Evolutionary conservation across 1,284 basidiomycete species (phyloP), one percentile per base, ranked within the genome.

Genomic region (Ustilago shanxiensis): DNA sequence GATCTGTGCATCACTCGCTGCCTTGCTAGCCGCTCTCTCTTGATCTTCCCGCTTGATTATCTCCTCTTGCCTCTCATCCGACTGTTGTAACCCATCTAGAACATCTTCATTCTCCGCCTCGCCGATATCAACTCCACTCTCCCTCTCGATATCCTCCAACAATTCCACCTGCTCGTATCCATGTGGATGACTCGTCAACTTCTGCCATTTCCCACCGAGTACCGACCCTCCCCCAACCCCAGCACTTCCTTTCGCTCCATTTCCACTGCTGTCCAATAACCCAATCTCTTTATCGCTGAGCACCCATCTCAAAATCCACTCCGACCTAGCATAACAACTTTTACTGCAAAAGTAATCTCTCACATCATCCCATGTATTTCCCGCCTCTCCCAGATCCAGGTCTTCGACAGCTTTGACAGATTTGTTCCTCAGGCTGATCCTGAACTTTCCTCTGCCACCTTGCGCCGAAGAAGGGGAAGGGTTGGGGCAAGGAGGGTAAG

Each of bases 101-200:
- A 14, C 41, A 41, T 58, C 56, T 6, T 16, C 31, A 16, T 39
- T 31, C 10, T 26, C 60, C 6, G 13, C 47, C 1, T 33, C 24
- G 2, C 4, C 70, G 18, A 66, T 63, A 10, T 47, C 22, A 16
- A 60, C 31, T 28, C 64, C 70, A 35, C 26, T 29, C 45, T 64
- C 60, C 7, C 52, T 33, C 31, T 77, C 71, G 1, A 77, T 60
- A 44, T 77, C 75, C 37, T 77, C 75, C 53, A 77, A 54, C 50
- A 77, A 41, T 61, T 77, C 75, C 14, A 77, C 20, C 11, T 61
- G n/a, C 28, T 66, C 60, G 3, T 70, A 88, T 88, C 50, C 98
- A 87, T 94, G 95, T 97, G 85, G 95, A 91, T 79, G 94, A 89
- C 7, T 95, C 89, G 35, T 98, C 88, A 69, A 92, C 90, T 86